Base-by-base conservation (phyloP, 2,329 filamentous ascomycete genomes). In the Chrysoporthe puriensis region DNA sequence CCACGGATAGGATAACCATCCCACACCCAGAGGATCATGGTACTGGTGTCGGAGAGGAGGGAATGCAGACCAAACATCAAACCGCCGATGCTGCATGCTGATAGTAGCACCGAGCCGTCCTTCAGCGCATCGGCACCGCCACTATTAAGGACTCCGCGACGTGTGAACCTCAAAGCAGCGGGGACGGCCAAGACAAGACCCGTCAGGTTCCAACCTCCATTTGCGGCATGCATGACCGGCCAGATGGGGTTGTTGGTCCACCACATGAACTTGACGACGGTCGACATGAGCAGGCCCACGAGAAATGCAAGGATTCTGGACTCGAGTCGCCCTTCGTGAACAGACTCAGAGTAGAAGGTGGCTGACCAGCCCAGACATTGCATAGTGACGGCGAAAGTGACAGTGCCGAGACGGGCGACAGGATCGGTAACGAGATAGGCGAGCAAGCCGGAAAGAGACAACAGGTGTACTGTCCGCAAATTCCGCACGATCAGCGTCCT, bases 1-100 rank as follows among this genome's bases (percentile, higher is more conserved):
- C 96, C 96, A 62, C 91, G 89, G 52, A 98, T 88, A 16, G 96
- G 96, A 74, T 92, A 99, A 7, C 96, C 96, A 73, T 97, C 94
- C 96, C 96, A 99, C 2, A 93, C 93, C 96, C 96, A 99, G 18
- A 94, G 85, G 67, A 98, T 97, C 94, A 99, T 98, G 64, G 96
- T 99, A 82, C 96, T 98, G 0, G 94, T 97, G 77, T 99, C 96
- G 0, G 96, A 97, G 13, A 99, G 86, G 11, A 99, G 84, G 1
- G 94, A 97, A 77, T 98, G 96, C 75, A 98, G 85, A 5, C 87
- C 92, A 75, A 99, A 99, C 75, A 97, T 85, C 8, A 97, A 79
- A 42, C 94, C 95, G 34, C 88, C 94, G 66, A 98, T 79, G 68
- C 96, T 93, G 61, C 96, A 79, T 11, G 90, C 91, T 42, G 93